A percentile compares a stretch with the other conserved stretches of the same genome.
Conservation (phyloP, 352 stramenopile species). For the Phytophthora sp. region DNA sequence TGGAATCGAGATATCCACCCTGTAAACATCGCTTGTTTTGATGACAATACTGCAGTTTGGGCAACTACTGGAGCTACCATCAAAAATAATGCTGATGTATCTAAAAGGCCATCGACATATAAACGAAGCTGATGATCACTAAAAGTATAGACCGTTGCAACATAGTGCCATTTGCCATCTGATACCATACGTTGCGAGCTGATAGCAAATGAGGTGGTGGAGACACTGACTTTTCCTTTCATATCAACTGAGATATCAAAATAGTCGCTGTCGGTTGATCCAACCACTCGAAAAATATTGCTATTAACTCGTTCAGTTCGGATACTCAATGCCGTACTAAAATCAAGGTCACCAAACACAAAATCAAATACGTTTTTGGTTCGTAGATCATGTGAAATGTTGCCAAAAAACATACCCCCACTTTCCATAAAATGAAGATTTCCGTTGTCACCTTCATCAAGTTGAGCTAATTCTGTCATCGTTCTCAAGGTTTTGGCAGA, state of each 20-base stretch:
- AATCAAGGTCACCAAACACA: slow-evolving; percentile 56
- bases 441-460: slow-evolving; percentile 13
- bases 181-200: too few species aligned
- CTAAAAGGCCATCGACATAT: slow-evolving; percentile 22
- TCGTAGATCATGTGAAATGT: slow-evolving; percentile 22
- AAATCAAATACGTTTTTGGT: slow-evolving; percentile 14
- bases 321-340: slow-evolving; percentile 43
- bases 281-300: slow-evolving; percentile 18
- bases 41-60: slow-evolving; percentile 31
- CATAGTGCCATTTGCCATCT: slow-evolving; percentile 25
- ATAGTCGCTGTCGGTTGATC: not conserved
- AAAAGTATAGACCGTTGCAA: slow-evolving; percentile 23
- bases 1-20: slow-evolving; percentile 60
- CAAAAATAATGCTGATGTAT: not conserved
- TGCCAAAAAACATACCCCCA: slow-evolving; percentile 24
- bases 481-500: not conserved
- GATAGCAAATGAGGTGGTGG: not conserved
- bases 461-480: slow-evolving; percentile 10
- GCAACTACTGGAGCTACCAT: slow-evolving; percentile 10
- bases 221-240: slow-evolving; percentile 13
- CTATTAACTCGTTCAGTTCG: slow-evolving; percentile 1
- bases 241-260: slow-evolving; percentile 21
- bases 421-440: slow-evolving; percentile 19
- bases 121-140: slow-evolving; percentile 11
- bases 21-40: slow-evolving; percentile 17